Evolutionary conservation across 2,329 filamentous ascomycete species (phyloP), one percentile per base, ranked within the genome.

Genomic region (Madurella fahalii): DNA sequence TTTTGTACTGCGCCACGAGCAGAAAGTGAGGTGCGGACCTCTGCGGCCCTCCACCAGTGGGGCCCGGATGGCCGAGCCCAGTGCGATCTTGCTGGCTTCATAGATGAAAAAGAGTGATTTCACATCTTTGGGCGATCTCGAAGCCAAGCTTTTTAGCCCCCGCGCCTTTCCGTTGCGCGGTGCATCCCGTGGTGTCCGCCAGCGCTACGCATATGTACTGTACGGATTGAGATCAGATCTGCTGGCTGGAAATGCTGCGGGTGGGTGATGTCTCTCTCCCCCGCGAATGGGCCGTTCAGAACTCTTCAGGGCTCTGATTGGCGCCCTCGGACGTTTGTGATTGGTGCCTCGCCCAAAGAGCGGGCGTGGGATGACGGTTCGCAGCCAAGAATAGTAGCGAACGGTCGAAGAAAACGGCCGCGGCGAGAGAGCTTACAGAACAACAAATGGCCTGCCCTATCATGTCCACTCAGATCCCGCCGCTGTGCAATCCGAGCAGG

Each of bases 221-320:
- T 13, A 44, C 12, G 42, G 25, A 30, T 16, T 15, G 13, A 46
- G 20, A 46, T 46, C 43, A 34, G 43, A 46, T 46, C 37, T 13
- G 20, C 39, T 18, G 5, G 20, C 25, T 12, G 8, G 5, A 18
- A 13, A 13, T n/a, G 48, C 9, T 37, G 34, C 13, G 34, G 11
- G 34, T 37, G 34, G 41, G 39, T 51, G 49, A n/a, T 44, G 16
- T 30, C n/a, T 47, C n/a, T n/a, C n/a, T 47, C 37, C 43, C 53
- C 43, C 49, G 34, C 42, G 46, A 40, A 40, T 49, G 48, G 40
- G 50, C 4, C 48, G 31, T 37, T 40, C 47, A 37, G 37, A 61
- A 58, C 59, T 59, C 62, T 43, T 60, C 54, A 58, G 56, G 48
- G 46, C 25, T 41, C 40, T 64, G 60, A 64, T 65, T 66, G 62